phyloP scores from a whole-genome alignment of 2,329 filamentous ascomycete species.

The Bipolaris victoriae region DNA sequence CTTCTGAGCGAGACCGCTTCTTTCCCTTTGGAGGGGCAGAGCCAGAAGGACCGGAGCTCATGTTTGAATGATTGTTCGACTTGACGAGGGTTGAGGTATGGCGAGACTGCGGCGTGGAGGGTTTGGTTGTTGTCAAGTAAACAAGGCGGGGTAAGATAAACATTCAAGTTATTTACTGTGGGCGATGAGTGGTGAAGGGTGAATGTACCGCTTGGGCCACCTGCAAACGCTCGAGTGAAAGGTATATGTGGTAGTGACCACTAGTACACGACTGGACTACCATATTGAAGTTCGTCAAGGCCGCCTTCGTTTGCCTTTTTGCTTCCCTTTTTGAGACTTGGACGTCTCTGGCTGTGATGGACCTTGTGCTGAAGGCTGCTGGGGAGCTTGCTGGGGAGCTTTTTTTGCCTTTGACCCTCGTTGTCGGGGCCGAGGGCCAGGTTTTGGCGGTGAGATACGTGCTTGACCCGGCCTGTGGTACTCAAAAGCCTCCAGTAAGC shows the following conservation, averaged over 20 bases:
- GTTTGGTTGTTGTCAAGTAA: not conserved
- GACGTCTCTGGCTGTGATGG: conserved; percentile 7
- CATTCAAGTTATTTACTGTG: not conserved
- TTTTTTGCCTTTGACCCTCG: not conserved
- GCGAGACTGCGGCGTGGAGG: too few species aligned
- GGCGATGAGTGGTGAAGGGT: not conserved
- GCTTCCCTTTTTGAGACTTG: conserved; percentile 14
- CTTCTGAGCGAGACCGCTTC: too few species aligned
- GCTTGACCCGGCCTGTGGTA: conserved; percentile 29
- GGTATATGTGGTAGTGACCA: not conserved
- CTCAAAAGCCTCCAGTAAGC: conserved; percentile 33
- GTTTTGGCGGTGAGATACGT: conserved; percentile 7
- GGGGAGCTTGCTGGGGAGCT: not conserved
- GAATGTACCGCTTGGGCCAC: conserved; percentile 2
- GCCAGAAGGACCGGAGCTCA: too few species aligned
- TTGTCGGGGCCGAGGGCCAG: not conserved
- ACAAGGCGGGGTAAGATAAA: not conserved
- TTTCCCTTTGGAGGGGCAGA: too few species aligned
- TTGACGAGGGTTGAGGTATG: too few species aligned
- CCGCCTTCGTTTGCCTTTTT: conserved; percentile 22
- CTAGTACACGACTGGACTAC: conserved; percentile 7
- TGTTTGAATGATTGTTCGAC: too few species aligned
- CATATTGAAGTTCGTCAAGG: conserved; percentile 27
- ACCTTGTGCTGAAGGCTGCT: not conserved
- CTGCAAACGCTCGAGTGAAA: conserved; percentile 2